Evolutionary conservation across 129 eudicot species (phyloP).

Genomic region (Scalesia atractyloides): DNA sequence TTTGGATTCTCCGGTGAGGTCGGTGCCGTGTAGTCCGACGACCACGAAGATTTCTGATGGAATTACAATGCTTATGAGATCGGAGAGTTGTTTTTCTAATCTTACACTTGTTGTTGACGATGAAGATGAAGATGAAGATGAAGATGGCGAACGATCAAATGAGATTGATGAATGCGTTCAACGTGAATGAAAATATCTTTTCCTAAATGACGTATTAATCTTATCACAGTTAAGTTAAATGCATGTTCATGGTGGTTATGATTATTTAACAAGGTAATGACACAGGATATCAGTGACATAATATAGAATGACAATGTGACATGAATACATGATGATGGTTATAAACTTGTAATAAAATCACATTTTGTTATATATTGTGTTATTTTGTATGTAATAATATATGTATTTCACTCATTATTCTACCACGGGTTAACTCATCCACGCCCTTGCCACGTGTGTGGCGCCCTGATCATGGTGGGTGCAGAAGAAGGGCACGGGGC

Average conservation of each 20-base stretch:
- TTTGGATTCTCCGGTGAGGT: constrained; percentile 67
- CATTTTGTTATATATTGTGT: not conserved
- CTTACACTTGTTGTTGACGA: constrained; percentile 45
- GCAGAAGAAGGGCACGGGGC: no score
- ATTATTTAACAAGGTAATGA: not conserved
- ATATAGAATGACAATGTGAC: no score
- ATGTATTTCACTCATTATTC: not conserved
- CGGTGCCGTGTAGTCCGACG: constrained; percentile 67
- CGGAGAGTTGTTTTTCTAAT: constrained; percentile 62
- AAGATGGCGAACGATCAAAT: constrained; percentile 29
- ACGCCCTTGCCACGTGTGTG: no score
- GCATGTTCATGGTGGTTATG: constrained; percentile 6
- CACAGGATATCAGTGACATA: not conserved
- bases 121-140: not conserved
- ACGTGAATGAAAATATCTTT: not conserved
- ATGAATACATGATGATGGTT: not conserved
- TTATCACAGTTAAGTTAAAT: not conserved
- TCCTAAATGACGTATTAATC: not conserved
- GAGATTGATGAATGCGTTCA: not conserved
- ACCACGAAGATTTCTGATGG: constrained; percentile 14
- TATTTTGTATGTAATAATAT: not conserved
- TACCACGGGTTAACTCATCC: no score
- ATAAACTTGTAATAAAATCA: not conserved
- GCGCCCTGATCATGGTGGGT: no score
- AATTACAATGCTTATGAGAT: constrained; percentile 29